Evolutionary conservation across 2,329 filamentous ascomycete species (phyloP), one percentile per base, ranked within the genome.

Genomic region (Phialophora verrucosa): DNA sequence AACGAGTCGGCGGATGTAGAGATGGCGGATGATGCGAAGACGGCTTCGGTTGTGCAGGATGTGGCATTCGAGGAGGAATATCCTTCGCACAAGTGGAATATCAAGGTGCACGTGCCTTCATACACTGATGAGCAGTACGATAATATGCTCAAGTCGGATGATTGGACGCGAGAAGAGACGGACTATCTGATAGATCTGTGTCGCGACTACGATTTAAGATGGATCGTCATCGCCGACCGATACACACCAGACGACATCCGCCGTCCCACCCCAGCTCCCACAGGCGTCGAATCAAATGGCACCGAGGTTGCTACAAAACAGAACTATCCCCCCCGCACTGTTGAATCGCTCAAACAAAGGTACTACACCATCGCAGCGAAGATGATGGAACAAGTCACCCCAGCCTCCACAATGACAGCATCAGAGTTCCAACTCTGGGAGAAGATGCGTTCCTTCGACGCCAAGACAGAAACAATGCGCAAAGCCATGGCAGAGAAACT

Each of bases 141-240:
- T 67, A 84, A 87, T 64, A 87, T 90, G 68, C 79, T 99, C 59
- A 85, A 88, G 72, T 90, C 84, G 74, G 82, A 87, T 14, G 89
- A 94, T 72, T 99, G 95, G 95, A 90, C 91, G 14, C 92, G 90
- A 74, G 90, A 95, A 73, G 95, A 99, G 79, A 99, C 95, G 8
- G 93, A 97, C 76, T 97, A 97, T 75, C 80, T 99, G 69, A 85
- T 98, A 76, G 82, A 87, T 2, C 77, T 94, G 42, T 91, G 88
- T 14, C 85, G 85, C 64, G 90, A 93, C 55, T 97, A 89, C 75
- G 92, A 96, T 75, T 84, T 97, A 67, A 89, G 95, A 71, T 99
- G 95, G 93, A 86, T 94, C 3, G 78, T 98, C 17, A 91, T 99
- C 67, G 92, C 90, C 83, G 95, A 99, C 77, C 91, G 94, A 65